phyloP scores from a whole-genome alignment of 2,329 filamentous ascomycete species.

The Aureobasidium sp. region DNA sequence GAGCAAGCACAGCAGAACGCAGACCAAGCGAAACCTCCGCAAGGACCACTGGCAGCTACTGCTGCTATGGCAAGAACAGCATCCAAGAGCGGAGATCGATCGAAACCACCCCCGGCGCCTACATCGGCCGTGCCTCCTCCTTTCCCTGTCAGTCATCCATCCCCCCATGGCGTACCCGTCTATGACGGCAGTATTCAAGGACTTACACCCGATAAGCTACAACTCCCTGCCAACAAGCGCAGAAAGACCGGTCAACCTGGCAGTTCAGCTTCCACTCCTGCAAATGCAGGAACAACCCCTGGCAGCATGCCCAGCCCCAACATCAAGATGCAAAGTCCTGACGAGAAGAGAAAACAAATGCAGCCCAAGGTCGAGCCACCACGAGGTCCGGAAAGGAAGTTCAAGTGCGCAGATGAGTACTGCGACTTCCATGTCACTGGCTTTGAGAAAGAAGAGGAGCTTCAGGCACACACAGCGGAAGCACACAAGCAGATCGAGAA shows the following conservation, averaged over 20 bases:
- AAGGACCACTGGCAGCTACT: conserved; percentile 7
- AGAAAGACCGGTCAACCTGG: conserved; percentile 39
- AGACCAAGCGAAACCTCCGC: not conserved
- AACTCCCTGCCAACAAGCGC: conserved; percentile 51
- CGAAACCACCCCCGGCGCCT: conserved; percentile 37
- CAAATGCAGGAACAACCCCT: conserved; percentile 28
- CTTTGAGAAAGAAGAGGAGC: conserved; percentile 47
- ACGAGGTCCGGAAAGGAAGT: conserved; percentile 36
- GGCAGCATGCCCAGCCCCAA: conserved; percentile 34
- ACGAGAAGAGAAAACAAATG: conserved; percentile 38
- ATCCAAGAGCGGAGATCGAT: conserved; percentile 15
- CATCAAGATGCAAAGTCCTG: conserved; percentile 35
- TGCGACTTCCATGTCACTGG: conserved; percentile 50
- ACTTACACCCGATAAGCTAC: conserved; percentile 50
- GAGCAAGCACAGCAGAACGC: conserved; percentile 15
- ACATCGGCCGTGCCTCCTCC: conserved; percentile 47
- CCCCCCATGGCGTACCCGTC: conserved; percentile 51
- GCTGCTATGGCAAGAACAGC: conserved; percentile 12
- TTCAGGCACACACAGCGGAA: conserved; percentile 49
- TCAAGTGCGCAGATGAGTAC: conserved; percentile 44
- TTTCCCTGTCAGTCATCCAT: conserved; percentile 43
- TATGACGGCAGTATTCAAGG: conserved; percentile 44
- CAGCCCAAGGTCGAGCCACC: conserved; percentile 32
- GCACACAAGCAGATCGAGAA: conserved; percentile 49
- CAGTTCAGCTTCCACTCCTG: conserved; percentile 36